Conservation (phyloP, 768 basidiomycete species). For the Macrolepiota dolichaula region DNA sequence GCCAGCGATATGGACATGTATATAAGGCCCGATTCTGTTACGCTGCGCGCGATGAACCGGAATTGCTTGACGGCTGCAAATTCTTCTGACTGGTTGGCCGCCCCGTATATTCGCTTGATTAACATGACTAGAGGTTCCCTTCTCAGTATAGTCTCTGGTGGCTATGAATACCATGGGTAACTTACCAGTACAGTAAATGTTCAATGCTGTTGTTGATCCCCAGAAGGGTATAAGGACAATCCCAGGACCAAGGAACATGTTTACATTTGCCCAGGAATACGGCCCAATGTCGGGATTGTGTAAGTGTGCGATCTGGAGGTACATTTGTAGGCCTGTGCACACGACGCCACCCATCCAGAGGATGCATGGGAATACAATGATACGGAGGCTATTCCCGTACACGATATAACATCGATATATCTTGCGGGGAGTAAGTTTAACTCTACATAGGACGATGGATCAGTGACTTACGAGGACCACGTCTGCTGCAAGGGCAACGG, state of each 20-base stretch:
- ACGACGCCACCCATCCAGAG: slow-evolving; percentile 3
- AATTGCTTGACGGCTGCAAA: not conserved
- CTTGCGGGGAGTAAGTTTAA: not conserved
- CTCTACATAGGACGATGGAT: not conserved
- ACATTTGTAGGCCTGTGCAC: slow-evolving; percentile 4
- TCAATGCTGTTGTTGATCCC: slow-evolving; percentile 1
- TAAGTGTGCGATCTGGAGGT: slow-evolving; percentile 1
- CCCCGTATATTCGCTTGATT: not conserved
- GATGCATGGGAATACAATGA: not conserved
- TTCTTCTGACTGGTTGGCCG: not conserved
- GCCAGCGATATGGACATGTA: slow-evolving; percentile 7
- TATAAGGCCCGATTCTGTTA: slow-evolving; percentile 4
- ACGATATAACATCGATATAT: slow-evolving; percentile 6
- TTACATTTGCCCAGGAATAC: slow-evolving; percentile 1
- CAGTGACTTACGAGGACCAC: not conserved
- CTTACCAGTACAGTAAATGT: not conserved
- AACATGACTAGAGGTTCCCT: not conserved
- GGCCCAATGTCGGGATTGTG: slow-evolving; percentile 1
- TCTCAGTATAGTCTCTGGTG: not conserved
- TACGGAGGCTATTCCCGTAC: not conserved
- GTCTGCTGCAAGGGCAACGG: slow-evolving; percentile 4
- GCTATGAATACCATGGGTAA: not conserved
- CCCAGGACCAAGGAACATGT: not conserved
- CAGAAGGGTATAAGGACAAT: slow-evolving; percentile 8
- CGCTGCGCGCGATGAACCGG: slow-evolving; percentile 2